Evolutionary conservation across 2,329 filamentous ascomycete species (phyloP), one percentile per base, ranked within the genome.

Genomic region (Metarhizium rileyi): DNA sequence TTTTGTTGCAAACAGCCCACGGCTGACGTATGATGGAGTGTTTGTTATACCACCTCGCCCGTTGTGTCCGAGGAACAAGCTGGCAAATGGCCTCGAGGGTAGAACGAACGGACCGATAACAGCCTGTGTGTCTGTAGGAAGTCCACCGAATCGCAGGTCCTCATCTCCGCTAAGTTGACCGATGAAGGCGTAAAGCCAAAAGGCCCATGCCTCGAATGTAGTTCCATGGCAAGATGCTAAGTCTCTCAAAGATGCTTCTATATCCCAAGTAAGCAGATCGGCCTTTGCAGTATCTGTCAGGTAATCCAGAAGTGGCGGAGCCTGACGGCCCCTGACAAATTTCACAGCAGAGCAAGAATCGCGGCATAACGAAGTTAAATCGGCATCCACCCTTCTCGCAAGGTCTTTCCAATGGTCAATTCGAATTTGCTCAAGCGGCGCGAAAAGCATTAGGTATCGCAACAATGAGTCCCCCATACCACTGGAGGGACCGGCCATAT

Each of bases 121-220:
- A 4, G 66, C 60, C 44, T 68, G 67, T 3, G 51, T 51, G 18
- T 58, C 49, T 3, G 56, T 35, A 3, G 44, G 43, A 7, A 59
- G 45, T 1, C 57, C 61, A 0, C 50, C 49, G 9, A 49, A 46
- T 16, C 53, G 53, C 20, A 71, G 52, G 52, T 72, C 69, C 3
- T 50, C 46, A 48, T 71, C 67, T 7, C 58, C 50, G 18, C 57
- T 60, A 4, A 70, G 56, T 43, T 71, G 67, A 1, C 68, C 69
- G 9, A 70, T 60, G 44, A 70, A 61, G 5, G 66, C 62, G 52
- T 68, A 69, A 3, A 70, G 55, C 67, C 69, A 72, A 44, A 71
- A 71, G 1, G 64, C 66, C 66, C 67, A 70, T 2, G 62, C 52
- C 50, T 70, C 68, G 33, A 69, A 70, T 2, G 64, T 59, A 4